A percentile compares a stretch with the other conserved stretches of the same genome.
phyloP scores from a whole-genome alignment of 352 stramenopile species.

The Pythium guiyangense region DNA sequence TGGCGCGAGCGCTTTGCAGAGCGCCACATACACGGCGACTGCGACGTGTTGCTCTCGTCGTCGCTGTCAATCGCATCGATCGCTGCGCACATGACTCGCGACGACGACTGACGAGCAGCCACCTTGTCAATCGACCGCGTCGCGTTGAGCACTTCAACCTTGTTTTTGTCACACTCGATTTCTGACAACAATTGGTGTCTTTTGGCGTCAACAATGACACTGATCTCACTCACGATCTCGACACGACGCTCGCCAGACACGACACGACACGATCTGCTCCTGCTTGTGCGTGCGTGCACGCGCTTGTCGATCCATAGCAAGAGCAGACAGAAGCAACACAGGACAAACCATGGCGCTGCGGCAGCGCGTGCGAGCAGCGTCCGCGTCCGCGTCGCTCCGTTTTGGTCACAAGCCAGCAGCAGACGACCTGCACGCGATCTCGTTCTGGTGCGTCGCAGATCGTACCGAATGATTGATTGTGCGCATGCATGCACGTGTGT shows the following conservation, averaged over 20 bases:
- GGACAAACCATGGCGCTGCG: slow-evolving; percentile 27
- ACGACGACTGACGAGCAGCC: neutral
- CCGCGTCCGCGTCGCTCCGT: slow-evolving; percentile 40
- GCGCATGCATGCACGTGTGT: neutral
- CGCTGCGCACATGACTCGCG: neutral
- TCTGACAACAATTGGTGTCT: too few relatives aligned
- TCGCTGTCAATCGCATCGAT: neutral
- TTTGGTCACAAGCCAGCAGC: slow-evolving; percentile 41
- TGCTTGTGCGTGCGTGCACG: too few relatives aligned
- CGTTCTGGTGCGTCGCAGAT: slow-evolving; percentile 46
- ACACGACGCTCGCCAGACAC: too few relatives aligned
- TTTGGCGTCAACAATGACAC: too few relatives aligned
- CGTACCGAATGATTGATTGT: slow-evolving; percentile 1
- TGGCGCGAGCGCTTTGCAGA: neutral
- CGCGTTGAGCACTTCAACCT: too few relatives aligned
- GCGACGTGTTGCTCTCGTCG: neutral
- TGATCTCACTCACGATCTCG: too few relatives aligned
- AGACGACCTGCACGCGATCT: slow-evolving; percentile 36
- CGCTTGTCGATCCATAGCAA: too few relatives aligned
- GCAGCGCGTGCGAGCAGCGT: slow-evolving; percentile 39
- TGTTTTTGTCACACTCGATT: too few relatives aligned
- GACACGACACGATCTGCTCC: too few relatives aligned
- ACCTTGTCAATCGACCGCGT: too few relatives aligned
- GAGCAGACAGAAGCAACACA: neutral
- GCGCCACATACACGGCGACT: neutral